A percentile compares a stretch with the other conserved stretches of the same genome.
phyloP scores from a whole-genome alignment of 192 early-diverging fungal genomes.

The Polychytrium aggregatum region DNA sequence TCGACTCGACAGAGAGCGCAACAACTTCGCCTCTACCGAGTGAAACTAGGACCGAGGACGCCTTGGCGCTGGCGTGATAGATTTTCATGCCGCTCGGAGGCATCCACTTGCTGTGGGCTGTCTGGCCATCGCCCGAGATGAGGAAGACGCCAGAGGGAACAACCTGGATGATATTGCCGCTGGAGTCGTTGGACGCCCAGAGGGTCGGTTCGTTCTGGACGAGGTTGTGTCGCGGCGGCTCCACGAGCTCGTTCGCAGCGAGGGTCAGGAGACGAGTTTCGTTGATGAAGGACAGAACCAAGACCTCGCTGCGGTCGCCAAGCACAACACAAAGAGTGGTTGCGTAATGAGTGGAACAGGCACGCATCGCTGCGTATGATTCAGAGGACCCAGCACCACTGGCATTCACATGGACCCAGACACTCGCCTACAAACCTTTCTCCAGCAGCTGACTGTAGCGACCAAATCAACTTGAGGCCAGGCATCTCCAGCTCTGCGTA shows the following conservation, averaged over 20 bases:
- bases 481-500: conserved; percentile 41
- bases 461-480: conserved; percentile 68
- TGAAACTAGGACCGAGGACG: conserved; percentile 43
- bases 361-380: background rate
- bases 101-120: conserved; percentile 36
- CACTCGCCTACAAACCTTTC: conserved; percentile 21
- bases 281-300: conserved; percentile 52
- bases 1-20: conserved; percentile 41
- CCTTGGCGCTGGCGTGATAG: conserved; percentile 42
- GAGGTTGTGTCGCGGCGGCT: conserved; percentile 14
- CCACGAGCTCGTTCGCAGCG: conserved; percentile 33
- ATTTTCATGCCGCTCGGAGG: conserved; percentile 30
- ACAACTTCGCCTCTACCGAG: conserved; percentile 39
- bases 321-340: background rate
- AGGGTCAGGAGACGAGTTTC: conserved; percentile 49
- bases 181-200: conserved; percentile 21
- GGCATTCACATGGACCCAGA: background rate
- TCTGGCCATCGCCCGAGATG: conserved; percentile 12
- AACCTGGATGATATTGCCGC: conserved; percentile 54
- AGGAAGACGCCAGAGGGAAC: conserved; percentile 8
- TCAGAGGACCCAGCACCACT: too few relatives aligned
- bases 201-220: conserved; percentile 9
- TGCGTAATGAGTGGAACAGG: background rate
- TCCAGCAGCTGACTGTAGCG: conserved; percentile 35
- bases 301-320: conserved; percentile 27